Conservation (phyloP, 2,329 filamentous ascomycete species). For the Coniochaeta pulveracea region DNA sequence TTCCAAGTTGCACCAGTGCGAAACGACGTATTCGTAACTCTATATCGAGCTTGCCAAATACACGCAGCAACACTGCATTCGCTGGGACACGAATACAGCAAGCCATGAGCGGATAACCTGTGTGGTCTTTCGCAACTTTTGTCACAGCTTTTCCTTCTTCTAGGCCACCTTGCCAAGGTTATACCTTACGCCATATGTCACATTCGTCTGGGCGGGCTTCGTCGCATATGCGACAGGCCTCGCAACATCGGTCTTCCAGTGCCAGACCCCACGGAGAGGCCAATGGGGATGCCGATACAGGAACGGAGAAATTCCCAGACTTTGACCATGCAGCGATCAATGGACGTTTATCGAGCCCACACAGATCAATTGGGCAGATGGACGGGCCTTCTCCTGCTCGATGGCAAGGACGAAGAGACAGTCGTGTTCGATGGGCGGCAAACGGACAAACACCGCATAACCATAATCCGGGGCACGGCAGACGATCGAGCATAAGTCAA, state of each 20-base stretch:
- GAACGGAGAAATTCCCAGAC: constrained; percentile 49
- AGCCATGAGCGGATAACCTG: neutral
- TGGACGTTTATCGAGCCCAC: constrained; percentile 11
- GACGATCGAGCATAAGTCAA: constrained; percentile 82
- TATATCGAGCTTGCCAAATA: no score
- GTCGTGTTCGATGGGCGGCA: constrained; percentile 20
- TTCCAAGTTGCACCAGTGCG: no score
- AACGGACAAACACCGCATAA: constrained; percentile 18
- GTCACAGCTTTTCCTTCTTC: no score
- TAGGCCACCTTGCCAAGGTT: no score
- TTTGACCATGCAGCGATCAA: constrained; percentile 25
- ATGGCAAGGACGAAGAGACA: constrained; percentile 51
- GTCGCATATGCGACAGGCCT: constrained; percentile 21
- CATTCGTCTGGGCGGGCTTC: constrained; percentile 23
- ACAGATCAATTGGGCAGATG: constrained; percentile 17
- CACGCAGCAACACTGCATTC: no score
- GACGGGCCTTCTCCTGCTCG: constrained; percentile 27
- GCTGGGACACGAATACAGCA: no score
- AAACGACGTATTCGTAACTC: no score
- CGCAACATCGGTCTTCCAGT: constrained; percentile 18
- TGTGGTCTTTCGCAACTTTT: no score
- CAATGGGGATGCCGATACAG: constrained; percentile 14
- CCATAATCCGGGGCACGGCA: constrained; percentile 47
- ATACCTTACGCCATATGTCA: no score
- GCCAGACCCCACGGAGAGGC: constrained; percentile 15